Evolutionary conservation across 441 rosid genomes (phyloP), one percentile per base, ranked within the genome.

Genomic region (Syzygium syzygioides): DNA sequence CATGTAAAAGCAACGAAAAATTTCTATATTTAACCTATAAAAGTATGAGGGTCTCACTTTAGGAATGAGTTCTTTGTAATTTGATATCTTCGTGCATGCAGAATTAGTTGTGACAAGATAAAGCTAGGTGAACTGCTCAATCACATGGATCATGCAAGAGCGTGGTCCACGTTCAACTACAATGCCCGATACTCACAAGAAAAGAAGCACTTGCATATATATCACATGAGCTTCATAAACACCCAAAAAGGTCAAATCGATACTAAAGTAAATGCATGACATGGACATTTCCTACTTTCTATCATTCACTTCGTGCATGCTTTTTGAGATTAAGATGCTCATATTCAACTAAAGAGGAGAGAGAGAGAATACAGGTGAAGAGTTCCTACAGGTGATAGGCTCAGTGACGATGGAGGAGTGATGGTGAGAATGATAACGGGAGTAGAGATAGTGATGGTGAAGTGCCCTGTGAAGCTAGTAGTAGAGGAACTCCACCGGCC

Each of bases 371-470:
- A 37, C 10, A 17, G 12, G 34, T 7, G 9, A 64, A 30, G 15
- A 32, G 34, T 32, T 32, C 34, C 34, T 30, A 30, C 71, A 64
- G 71, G 20, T 30, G 71, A 55, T 94, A 7, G 95, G 94, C 87
- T 94, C 94, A 41, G 94, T 93, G 91, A 91, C 95, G 1, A 95
- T 94, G 80, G 95, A 95, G 6, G 94, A 91, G 80, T 95, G 96
- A 90, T 95, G 95, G 83, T 94, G 95, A 41, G 95, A 94, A 48
- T 93, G 96, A 87, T 94, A 93, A 11, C 95, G 95, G 89, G 94
- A 91, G 86, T 95, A 95, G 90, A 95, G 94, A 86, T 86, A 95
- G 66, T 94, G 94, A 89, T 93, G 96, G 88, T 93, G 96, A 88
- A 94, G 89, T 1, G 93, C 93, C 87, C 94, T 88, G 85, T 94